phyloP scores from a whole-genome alignment of 2,329 filamentous ascomycete species.

The Orbilia brochopaga region DNA sequence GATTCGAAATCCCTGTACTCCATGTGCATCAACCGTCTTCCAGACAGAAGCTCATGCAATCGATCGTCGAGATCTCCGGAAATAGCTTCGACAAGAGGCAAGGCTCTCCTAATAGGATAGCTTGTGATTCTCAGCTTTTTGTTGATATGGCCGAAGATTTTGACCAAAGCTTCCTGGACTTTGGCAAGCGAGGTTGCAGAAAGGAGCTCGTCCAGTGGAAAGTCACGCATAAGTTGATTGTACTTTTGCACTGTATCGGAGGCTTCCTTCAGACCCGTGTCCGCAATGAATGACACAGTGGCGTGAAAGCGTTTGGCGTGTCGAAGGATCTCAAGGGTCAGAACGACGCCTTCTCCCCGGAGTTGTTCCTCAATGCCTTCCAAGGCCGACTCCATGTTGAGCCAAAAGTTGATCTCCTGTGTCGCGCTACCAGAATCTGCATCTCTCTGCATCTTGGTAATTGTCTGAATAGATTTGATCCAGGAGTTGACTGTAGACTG shows the following conservation, averaged over 20 bases:
- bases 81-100: conserved; percentile 95
- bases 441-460: conserved; percentile 92
- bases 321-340: conserved; percentile 93
- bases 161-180: conserved; percentile 82
- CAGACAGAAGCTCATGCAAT: conserved; percentile 82
- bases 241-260: conserved; percentile 97
- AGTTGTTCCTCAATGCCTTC: conserved; percentile 91
- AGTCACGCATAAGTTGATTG: conserved; percentile 98
- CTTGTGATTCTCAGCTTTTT: conserved; percentile 97
- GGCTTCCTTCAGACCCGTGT: conserved; percentile 93
- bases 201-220: conserved; percentile 90
- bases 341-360: conserved; percentile 80
- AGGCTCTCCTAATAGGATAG: conserved; percentile 87
- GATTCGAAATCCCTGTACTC: conserved; percentile 88
- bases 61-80: conserved; percentile 88
- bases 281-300: conserved; percentile 92
- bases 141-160: conserved; percentile 94
- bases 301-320: conserved; percentile 98
- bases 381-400: conserved; percentile 92
- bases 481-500: conserved; percentile 94
- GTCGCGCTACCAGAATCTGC: conserved; percentile 78
- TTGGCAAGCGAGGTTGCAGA: conserved; percentile 89
- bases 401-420: conserved; percentile 98
- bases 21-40: conserved; percentile 85
- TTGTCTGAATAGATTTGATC: conserved; percentile 98